These are phyloP conservation scores for Rhodotorula sp. DNA, from an alignment of 1,284 basidiomycete genomes.

Conservation along the genomic window DNA sequence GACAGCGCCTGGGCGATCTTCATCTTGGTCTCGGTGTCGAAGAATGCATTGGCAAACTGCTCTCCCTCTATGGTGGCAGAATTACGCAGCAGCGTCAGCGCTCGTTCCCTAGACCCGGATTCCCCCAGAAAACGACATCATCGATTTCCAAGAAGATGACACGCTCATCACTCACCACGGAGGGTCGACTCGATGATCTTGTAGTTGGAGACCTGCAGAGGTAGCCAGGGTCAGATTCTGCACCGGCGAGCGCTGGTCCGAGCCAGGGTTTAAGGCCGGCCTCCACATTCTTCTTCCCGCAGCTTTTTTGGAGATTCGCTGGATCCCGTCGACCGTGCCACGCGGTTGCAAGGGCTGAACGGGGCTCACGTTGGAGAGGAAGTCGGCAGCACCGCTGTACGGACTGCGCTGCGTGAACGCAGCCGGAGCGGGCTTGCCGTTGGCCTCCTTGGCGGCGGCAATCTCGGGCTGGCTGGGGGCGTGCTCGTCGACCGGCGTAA, in stretches of 20 bases:
- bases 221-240: not conserved
- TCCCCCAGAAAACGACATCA: not conserved
- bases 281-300: no score
- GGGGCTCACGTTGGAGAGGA: constrained; percentile 55
- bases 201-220: constrained; percentile 49
- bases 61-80: constrained; percentile 74
- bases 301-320: not conserved
- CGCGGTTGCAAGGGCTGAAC: not conserved
- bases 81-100: not conserved
- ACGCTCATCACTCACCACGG: constrained; percentile 62
- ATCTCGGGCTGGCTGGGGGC: constrained; percentile 31
- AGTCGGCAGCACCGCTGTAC: constrained; percentile 85
- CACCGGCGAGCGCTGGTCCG: no score
- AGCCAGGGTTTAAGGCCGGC: no score
- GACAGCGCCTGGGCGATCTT: constrained; percentile 95
- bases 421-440: constrained; percentile 12
- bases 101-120: not conserved
- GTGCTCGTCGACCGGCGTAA: constrained; percentile 34
- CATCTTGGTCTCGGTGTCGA: constrained; percentile 99
- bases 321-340: not conserved
- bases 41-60: constrained; percentile 99
- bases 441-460: constrained; percentile 14
- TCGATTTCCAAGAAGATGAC: not conserved
- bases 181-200: constrained; percentile 94
- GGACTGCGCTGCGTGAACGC: constrained; percentile 59